These are phyloP conservation scores for Saccharomyces hybrid DNA, from an alignment of 1,139 yeast species.

Conservation along the genomic window DNA sequence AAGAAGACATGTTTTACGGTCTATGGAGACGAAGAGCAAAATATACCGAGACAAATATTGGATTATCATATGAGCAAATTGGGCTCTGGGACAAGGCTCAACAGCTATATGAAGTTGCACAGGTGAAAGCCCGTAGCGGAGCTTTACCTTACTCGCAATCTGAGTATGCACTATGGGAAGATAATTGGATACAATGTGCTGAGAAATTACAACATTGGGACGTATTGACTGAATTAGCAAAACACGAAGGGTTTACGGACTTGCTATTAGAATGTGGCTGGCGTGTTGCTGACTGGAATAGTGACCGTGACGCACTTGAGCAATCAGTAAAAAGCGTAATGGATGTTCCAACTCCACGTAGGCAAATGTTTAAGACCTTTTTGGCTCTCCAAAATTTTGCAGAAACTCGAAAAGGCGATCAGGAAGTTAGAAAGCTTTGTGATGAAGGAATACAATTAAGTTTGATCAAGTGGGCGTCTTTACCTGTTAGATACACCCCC, in stretches of 20 bases:
- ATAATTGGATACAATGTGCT: slow-evolving; percentile 96
- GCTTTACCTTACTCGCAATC: slow-evolving; percentile 92
- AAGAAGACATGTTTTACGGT: slow-evolving; percentile 96
- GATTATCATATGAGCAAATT: slow-evolving; percentile 87
- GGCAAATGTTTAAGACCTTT: slow-evolving; percentile 93
- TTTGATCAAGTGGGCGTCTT: slow-evolving; percentile 84
- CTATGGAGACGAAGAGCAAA: slow-evolving; percentile 95
- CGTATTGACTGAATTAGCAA: slow-evolving; percentile 88
- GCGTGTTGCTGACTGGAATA: slow-evolving; percentile 98
- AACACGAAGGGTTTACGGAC: slow-evolving; percentile 96
- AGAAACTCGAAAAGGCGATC: slow-evolving; percentile 73
- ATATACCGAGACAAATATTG: slow-evolving; percentile 86
- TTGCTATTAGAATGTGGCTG: slow-evolving; percentile 94
- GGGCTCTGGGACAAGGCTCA: slow-evolving; percentile 95
- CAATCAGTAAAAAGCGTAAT: slow-evolving; percentile 91
- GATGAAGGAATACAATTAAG: slow-evolving; percentile 96
- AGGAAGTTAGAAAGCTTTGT: slow-evolving; percentile 75
- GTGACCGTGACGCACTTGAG: slow-evolving; percentile 89
- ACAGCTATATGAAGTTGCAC: slow-evolving; percentile 94
- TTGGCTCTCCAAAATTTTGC: slow-evolving; percentile 89
- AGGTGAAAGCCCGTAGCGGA: slow-evolving; percentile 92
- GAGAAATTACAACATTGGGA: slow-evolving; percentile 99
- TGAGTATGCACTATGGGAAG: slow-evolving; percentile 96
- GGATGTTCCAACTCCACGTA: slow-evolving; percentile 98
- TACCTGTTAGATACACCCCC: slow-evolving; percentile 69